phyloP scores from a whole-genome alignment of 108 stramenopile species.

The Seminavis robusta region DNA sequence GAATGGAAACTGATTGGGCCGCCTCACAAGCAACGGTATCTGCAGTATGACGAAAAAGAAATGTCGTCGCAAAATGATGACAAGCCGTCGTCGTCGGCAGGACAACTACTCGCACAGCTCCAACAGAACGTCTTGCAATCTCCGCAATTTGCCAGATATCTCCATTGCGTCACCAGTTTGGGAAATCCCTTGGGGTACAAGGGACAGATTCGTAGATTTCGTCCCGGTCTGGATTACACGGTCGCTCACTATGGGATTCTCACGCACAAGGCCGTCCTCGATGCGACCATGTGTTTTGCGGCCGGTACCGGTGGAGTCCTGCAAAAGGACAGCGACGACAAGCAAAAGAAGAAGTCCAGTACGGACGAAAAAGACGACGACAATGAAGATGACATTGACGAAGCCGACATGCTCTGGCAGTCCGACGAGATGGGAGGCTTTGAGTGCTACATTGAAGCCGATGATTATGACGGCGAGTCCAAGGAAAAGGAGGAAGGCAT shows the following conservation, averaged over 20 bases:
- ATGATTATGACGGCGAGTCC: constrained; percentile 59
- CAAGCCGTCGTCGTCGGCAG: constrained; percentile 15
- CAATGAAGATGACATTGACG: constrained; percentile 36
- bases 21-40: constrained; percentile 91
- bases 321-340: constrained; percentile 37
- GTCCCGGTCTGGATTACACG: constrained; percentile 95
- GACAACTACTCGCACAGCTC: constrained; percentile 39
- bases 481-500: constrained; percentile 6
- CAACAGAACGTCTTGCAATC: constrained; percentile 56
- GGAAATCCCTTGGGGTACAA: constrained; percentile 60
- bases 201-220: constrained; percentile 84
- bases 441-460: constrained; percentile 95
- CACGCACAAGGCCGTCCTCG: constrained; percentile 66
- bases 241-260: constrained; percentile 90
- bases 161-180: constrained; percentile 55
- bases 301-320: constrained; percentile 61
- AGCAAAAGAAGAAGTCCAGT: constrained; percentile 24
- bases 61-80: not conserved
- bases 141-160: constrained; percentile 48
- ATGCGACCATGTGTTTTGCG: constrained; percentile 85
- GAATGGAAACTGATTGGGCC: constrained; percentile 89
- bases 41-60: constrained; percentile 40
- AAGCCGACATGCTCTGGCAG: constrained; percentile 76
- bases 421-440: constrained; percentile 93
- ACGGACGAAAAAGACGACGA: constrained; percentile 7